A percentile compares a stretch with the other conserved stretches of the same genome.
Evolutionary conservation across 2,329 filamentous ascomycete genomes (phyloP).

Genomic region (Lomentospora prolificans): DNA sequence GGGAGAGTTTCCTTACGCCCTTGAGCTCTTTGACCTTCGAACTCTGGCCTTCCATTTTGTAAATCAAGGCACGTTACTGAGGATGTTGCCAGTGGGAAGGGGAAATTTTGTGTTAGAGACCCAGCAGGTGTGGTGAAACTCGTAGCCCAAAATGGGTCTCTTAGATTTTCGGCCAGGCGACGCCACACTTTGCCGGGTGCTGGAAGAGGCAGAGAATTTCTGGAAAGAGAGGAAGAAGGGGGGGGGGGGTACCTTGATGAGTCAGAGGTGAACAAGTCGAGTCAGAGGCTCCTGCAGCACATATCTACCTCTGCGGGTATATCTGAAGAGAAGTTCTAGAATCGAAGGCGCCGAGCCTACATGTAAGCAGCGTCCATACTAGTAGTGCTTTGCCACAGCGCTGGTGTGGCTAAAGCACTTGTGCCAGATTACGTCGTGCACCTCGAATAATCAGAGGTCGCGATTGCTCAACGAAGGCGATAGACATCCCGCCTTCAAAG

Average conservation of each 20-base stretch:
- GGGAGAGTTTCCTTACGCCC: conserved; percentile 30
- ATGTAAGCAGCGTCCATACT: neutral
- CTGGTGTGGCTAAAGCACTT: neutral
- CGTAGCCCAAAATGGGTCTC: neutral
- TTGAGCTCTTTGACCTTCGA: conserved; percentile 54
- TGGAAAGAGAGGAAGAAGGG: too few relatives aligned
- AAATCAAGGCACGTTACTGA: neutral
- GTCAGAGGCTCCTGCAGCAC: neutral
- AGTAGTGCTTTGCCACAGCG: neutral
- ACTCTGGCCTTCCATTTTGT: conserved; percentile 19
- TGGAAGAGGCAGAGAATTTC: neutral
- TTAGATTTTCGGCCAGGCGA: neutral
- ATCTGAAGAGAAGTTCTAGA: too few relatives aligned
- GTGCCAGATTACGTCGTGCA: neutral
- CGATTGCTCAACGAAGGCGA: too few relatives aligned
- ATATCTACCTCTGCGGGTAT: too few relatives aligned
- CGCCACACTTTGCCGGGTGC: conserved; percentile 7
- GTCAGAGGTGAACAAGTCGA: neutral
- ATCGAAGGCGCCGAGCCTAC: too few relatives aligned
- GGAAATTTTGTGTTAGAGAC: conserved; percentile 5
- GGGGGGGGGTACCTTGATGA: conserved; percentile 1
- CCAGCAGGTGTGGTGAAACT: neutral
- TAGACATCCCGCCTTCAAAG: neutral
- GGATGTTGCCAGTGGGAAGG: conserved; percentile 3
- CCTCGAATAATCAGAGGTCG: too few relatives aligned